A percentile compares a stretch with the other conserved stretches of the same genome.
Evolutionary conservation across 352 stramenopile genomes (phyloP).

Genomic region (Phytophthora syringae): DNA sequence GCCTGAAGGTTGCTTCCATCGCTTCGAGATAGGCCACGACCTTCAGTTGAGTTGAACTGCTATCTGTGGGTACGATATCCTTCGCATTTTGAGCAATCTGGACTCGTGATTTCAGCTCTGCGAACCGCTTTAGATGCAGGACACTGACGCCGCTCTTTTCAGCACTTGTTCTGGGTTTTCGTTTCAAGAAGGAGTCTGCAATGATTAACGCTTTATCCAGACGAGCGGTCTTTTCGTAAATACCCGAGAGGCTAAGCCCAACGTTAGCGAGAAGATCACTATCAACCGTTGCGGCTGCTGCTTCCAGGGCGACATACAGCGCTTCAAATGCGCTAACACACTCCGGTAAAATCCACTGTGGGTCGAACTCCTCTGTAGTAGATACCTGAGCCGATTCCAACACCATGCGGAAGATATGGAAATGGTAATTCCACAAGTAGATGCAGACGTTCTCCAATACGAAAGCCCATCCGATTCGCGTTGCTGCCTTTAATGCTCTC

Average conservation of each 20-base stretch:
- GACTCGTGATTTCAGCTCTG: slow-evolving; percentile 65
- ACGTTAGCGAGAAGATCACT: slow-evolving; percentile 56
- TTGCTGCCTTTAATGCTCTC: slow-evolving; percentile 37
- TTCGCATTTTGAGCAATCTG: slow-evolving; percentile 79
- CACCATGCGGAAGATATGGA: slow-evolving; percentile 79
- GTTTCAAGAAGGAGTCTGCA: slow-evolving; percentile 66
- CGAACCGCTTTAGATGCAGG: slow-evolving; percentile 67
- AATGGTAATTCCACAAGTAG: slow-evolving; percentile 93
- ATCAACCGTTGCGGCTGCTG: slow-evolving; percentile 30
- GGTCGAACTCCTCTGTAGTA: slow-evolving; percentile 24
- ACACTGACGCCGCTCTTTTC: slow-evolving; percentile 4
- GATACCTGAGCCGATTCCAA: slow-evolving; percentile 18
- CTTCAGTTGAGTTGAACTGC: slow-evolving; percentile 40
- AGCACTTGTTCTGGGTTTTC: slow-evolving; percentile 25
- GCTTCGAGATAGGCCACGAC: slow-evolving; percentile 61
- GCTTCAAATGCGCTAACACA: slow-evolving; percentile 69
- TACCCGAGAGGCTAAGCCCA: slow-evolving; percentile 53
- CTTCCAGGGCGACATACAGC: slow-evolving; percentile 54
- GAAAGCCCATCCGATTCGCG: slow-evolving; percentile 60
- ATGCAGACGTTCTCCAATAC: slow-evolving; percentile 85
- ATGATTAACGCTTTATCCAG: slow-evolving; percentile 59
- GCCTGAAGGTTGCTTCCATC: slow-evolving; percentile 45
- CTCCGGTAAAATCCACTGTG: slow-evolving; percentile 62
- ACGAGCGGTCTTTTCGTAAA: slow-evolving; percentile 55
- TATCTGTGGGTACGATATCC: slow-evolving; percentile 58